Evolutionary conservation across 257 asterid species (phyloP).

Genomic region (Parsonsia alboflavescens): DNA sequence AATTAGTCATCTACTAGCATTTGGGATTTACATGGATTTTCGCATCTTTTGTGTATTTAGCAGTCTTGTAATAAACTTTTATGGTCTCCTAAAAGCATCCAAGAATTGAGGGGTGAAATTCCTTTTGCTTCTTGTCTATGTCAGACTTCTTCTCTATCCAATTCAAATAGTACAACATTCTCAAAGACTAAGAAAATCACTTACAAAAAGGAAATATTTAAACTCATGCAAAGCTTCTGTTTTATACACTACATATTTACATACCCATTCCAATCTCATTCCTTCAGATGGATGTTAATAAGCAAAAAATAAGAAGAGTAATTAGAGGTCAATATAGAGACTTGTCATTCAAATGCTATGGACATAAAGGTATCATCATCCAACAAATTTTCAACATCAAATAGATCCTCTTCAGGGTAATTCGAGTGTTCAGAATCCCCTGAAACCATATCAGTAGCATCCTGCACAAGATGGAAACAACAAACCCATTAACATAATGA

Average conservation of each 20-base stretch:
- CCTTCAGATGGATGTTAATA: background rate
- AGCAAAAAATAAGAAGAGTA: background rate
- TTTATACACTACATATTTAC: conserved; percentile 20
- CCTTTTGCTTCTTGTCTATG: background rate
- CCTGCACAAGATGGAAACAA: conserved; percentile 33
- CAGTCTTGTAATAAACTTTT: too few species aligned
- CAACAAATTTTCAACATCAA: conserved; percentile 55
- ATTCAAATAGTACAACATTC: background rate
- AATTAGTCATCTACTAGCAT: too few species aligned
- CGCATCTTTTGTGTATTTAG: too few species aligned
- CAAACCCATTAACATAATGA: background rate
- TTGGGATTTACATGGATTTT: too few species aligned
- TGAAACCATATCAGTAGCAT: conserved; percentile 33
- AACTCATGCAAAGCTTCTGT: background rate
- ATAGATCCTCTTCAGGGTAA: conserved; percentile 56
- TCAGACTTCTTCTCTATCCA: background rate
- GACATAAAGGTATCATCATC: conserved; percentile 89
- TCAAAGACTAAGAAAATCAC: background rate
- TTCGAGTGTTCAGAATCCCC: conserved; percentile 35
- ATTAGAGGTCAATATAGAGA: background rate
- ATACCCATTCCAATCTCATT: background rate
- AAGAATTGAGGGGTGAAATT: background rate
- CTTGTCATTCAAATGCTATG: conserved; percentile 50
- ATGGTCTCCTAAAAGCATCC: background rate
- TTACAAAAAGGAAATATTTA: background rate